Evolutionary conservation across 2,329 filamentous ascomycete genomes (phyloP).

Genomic region (Fusarium torulosum): DNA sequence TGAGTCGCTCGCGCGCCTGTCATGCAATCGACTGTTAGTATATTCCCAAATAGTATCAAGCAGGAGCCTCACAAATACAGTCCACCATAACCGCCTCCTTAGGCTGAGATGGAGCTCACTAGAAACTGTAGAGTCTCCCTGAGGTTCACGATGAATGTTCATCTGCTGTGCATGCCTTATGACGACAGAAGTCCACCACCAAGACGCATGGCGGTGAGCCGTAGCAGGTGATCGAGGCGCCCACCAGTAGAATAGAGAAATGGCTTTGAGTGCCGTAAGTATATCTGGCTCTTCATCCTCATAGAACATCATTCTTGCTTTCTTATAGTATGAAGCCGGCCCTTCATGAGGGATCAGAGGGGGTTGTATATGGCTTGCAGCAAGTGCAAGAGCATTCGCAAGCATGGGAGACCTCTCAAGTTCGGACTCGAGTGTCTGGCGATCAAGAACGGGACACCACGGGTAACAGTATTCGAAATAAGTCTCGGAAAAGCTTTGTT

Average conservation of each 20-base stretch:
- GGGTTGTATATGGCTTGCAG: conserved; percentile 57
- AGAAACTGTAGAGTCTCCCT: conserved; percentile 10
- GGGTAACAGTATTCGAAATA: conserved; percentile 59
- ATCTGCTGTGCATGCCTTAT: conserved; percentile 60
- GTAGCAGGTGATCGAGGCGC: conserved; percentile 55
- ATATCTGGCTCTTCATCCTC: conserved; percentile 56
- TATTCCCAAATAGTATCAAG: fast-evolving
- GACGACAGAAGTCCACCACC: conserved; percentile 61
- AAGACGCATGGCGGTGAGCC: conserved; percentile 56
- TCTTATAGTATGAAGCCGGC: conserved; percentile 56
- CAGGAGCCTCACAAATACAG: conserved; percentile 29
- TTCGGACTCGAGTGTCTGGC: conserved; percentile 49
- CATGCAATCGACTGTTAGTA: not conserved
- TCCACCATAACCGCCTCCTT: conserved; percentile 40
- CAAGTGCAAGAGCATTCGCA: conserved; percentile 55
- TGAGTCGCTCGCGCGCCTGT: conserved; percentile 46
- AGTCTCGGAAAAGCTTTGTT: conserved; percentile 57
- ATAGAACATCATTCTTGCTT: conserved; percentile 57
- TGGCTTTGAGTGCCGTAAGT: conserved; percentile 53
- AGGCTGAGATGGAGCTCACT: conserved; percentile 22
- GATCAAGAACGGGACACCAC: conserved; percentile 58
- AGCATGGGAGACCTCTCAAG: conserved; percentile 53
- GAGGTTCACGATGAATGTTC: conserved; percentile 57
- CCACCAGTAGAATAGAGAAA: conserved; percentile 61
- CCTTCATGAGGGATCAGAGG: conserved; percentile 56